Evolutionary conservation across 176 grass and related monocot species (phyloP), one percentile per base, ranked within the genome.

Genomic region (Puya raimondii): DNA sequence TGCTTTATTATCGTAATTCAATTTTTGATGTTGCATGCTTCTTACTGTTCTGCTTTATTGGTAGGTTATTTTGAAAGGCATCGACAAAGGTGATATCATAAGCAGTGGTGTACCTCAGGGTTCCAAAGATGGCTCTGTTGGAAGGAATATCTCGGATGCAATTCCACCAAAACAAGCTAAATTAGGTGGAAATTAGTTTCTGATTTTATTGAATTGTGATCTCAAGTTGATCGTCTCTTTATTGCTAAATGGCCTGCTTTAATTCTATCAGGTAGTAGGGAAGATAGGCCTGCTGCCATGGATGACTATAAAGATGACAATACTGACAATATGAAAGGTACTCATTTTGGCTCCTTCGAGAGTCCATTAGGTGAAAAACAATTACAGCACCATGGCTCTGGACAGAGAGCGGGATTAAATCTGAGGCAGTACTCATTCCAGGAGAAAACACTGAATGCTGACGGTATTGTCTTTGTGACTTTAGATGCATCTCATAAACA

Each of bases 31-130:
- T 22, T 70, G 21, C 15, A 25, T 51, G 49, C 17, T 49, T 52
- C 67, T 70, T 76, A 75, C 70, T 6, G 23, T 76, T 68, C 2
- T 77, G 47, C 13, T 83, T 15, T 76, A 47, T 82, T 63, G 51
- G 33, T 73, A 99, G 95, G 79, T 82, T 29, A 74, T 91, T 71
- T 68, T 99, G 64, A 99, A 99, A 72, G 95, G 90, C 75, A 99
- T 99, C 65, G 90, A 99, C 53, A 99, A 99, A 82, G 95, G 95
- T 12, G 95, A 94, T 64, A 86, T 99, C 17, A 57, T 92, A 65
- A 92, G 82, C 68, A 92, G 84, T 82, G 90, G 95, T 47, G 74
- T 83, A 51, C 73, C 86, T 86, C 95, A 94, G 64, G 80, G 76
- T 69, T 73, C 77, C 10, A 99, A 99, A 78, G 95, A 99, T 72